Evolutionary conservation across 352 stramenopile genomes (phyloP), one percentile per base, ranked within the genome.

Genomic region (Phytophthora foliorum): DNA sequence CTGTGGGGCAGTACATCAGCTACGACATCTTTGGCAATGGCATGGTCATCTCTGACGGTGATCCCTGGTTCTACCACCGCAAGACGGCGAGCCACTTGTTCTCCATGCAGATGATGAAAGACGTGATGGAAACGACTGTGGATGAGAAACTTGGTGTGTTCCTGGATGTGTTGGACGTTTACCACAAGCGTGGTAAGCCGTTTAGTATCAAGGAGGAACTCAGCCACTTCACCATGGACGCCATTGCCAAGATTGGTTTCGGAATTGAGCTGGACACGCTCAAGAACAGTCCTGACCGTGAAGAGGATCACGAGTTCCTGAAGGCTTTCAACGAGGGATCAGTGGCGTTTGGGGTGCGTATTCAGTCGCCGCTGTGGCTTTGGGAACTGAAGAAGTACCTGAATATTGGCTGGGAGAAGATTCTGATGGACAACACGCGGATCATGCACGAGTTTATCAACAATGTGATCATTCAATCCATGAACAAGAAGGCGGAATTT

Each of bases 21-120:
- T 21, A 52, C 6, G 70, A 87, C 59, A 50, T 93, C 17, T 77
- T 94, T 41, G 85, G 87, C 39, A 58, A 80, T 9, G 82, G 83
- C 21, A 73, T 81, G 36, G 53, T 81, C 32, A 58, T 57, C 13
- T 38, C 64, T 0, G 61, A 80, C 34, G 71, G 61, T n/a, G 56
- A 45, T 21, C 39, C 60, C n/a, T 93, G 85, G 85, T 68, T 67
- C 24, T 59, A 72, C 38, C 85, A 92, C 51, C 80, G 85, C 54
- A 92, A 91, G 65, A 86, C 69, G 3, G 84, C 89, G 62, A 94
- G 83, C 53, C 90, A 96, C 57, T 87, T 97, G 2, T 93, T 95
- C 36, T 86, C 80, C 11, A 77, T 72, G 50, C 52, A 75, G 25
- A 78, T 72, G 66, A 70, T 85, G 39, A 64, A 63, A 25, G 62